Evolutionary conservation across 2,329 filamentous ascomycete genomes (phyloP).

Genomic region (Blastomyces parvus): DNA sequence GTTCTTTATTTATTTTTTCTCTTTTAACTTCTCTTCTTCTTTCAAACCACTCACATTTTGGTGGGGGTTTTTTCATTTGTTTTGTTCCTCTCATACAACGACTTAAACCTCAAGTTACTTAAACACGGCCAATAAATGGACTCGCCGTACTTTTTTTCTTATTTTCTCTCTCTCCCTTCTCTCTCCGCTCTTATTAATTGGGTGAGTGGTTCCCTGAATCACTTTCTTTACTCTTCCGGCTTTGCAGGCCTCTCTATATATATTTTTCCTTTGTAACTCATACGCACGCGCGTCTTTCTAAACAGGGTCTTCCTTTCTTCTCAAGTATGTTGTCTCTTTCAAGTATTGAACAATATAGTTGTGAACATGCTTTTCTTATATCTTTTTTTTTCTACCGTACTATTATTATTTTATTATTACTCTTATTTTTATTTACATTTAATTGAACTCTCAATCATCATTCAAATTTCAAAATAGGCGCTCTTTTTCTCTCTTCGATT

Average conservation of each 20-base stretch:
- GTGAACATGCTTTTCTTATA: not conserved
- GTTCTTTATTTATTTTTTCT: not conserved
- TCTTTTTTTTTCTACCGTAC: not conserved
- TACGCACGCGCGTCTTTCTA: not conserved
- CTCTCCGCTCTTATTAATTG: not conserved
- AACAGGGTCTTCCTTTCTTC: not conserved
- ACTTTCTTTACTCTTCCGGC: not conserved
- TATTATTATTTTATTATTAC: not conserved
- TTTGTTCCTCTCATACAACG: not conserved
- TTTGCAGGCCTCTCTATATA: not conserved
- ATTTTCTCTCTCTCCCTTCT: not conserved
- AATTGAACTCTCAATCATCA: not conserved
- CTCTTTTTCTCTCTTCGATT: too few species aligned
- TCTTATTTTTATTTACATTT: not conserved
- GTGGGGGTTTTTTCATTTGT: not conserved
- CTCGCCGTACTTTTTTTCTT: not conserved
- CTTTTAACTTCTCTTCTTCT: not conserved
- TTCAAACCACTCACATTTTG: not conserved
- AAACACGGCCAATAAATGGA: not conserved
- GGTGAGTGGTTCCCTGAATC: not conserved
- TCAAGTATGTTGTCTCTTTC: not conserved
- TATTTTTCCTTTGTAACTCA: not conserved
- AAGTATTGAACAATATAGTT: not conserved
- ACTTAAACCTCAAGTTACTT: not conserved
- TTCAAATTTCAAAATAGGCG: not conserved